A percentile compares a stretch with the other conserved stretches of the same genome.
phyloP scores from a whole-genome alignment of 2,329 filamentous ascomycete genomes.

The Mollisia scopiformis region DNA sequence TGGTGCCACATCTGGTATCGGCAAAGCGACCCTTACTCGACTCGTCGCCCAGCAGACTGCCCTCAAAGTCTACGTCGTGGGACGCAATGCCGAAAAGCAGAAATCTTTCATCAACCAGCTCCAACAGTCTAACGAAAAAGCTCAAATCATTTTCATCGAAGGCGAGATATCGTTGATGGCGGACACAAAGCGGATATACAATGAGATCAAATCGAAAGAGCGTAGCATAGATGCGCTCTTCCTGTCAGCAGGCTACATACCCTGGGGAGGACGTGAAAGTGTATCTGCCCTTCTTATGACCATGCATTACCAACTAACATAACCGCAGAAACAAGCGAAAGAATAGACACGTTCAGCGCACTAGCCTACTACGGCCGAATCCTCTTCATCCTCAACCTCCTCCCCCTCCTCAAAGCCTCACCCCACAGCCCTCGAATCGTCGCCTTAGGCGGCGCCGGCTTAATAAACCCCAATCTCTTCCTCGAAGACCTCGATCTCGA shows the following conservation, averaged over 20 bases:
- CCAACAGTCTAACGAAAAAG: background rate
- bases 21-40: conserved; percentile 46
- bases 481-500: background rate
- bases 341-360: background rate
- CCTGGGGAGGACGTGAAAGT: background rate
- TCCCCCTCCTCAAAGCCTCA: background rate
- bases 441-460: background rate
- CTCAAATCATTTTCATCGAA: background rate
- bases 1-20: conserved; percentile 56
- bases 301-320: background rate
- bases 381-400: background rate
- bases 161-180: background rate
- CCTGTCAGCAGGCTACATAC: background rate
- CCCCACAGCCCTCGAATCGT: background rate
- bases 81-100: conserved; percentile 36
- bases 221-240: background rate
- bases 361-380: background rate
- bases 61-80: conserved; percentile 53
- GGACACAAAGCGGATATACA: background rate
- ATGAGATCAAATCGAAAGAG: background rate
- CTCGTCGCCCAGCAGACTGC: conserved; percentile 42
- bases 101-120: background rate
- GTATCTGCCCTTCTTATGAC: background rate
- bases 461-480: background rate
- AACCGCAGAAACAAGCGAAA: background rate